Percentiles rank a stretch among this genome's conserved stretches.
phyloP scores from a whole-genome alignment of 192 early-diverging fungal species.

The Pilaira anomala region DNA sequence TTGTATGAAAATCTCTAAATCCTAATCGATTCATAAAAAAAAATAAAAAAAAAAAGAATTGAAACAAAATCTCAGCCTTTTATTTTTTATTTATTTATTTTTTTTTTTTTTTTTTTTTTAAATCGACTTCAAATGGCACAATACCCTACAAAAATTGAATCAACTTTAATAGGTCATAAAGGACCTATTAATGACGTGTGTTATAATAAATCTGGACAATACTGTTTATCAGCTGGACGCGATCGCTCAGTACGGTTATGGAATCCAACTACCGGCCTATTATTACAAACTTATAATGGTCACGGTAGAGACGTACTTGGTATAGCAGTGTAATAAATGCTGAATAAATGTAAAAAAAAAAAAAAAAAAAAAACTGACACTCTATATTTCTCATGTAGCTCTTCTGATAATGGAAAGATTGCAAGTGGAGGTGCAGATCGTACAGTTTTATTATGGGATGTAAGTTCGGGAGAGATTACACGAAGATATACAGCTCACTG shows the following conservation, averaged over 20 bases:
- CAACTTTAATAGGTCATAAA: slow-evolving; percentile 55
- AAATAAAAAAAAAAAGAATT: not conserved
- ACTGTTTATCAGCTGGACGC: slow-evolving; percentile 75
- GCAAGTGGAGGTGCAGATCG: slow-evolving; percentile 82
- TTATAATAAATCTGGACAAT: slow-evolving; percentile 75
- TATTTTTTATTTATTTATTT: too few relatives aligned
- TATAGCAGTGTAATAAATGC: slow-evolving; percentile 68
- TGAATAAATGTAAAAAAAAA: too few relatives aligned
- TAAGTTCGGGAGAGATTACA: slow-evolving; percentile 65
- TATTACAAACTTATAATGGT: slow-evolving; percentile 75
- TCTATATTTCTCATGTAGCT: slow-evolving; percentile 19
- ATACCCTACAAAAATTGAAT: slow-evolving; percentile 31
- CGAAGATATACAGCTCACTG: slow-evolving; percentile 77
- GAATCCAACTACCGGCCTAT: slow-evolving; percentile 64
- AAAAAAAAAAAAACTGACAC: not conserved
- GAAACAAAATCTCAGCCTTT: too few relatives aligned
- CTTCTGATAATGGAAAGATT: slow-evolving; percentile 62
- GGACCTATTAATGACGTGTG: slow-evolving; percentile 66
- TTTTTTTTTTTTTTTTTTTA: too few relatives aligned
- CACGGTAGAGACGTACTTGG: slow-evolving; percentile 85
- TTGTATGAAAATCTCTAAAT: slow-evolving; percentile 24
- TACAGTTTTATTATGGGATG: slow-evolving; percentile 85
- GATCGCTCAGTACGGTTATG: slow-evolving; percentile 71
- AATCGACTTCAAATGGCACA: slow-evolving; percentile 10
- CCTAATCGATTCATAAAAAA: slow-evolving; percentile 20